These are phyloP conservation scores for Daphne laureola DNA, from an alignment of 441 rosid species.

Conservation along the genomic window DNA sequence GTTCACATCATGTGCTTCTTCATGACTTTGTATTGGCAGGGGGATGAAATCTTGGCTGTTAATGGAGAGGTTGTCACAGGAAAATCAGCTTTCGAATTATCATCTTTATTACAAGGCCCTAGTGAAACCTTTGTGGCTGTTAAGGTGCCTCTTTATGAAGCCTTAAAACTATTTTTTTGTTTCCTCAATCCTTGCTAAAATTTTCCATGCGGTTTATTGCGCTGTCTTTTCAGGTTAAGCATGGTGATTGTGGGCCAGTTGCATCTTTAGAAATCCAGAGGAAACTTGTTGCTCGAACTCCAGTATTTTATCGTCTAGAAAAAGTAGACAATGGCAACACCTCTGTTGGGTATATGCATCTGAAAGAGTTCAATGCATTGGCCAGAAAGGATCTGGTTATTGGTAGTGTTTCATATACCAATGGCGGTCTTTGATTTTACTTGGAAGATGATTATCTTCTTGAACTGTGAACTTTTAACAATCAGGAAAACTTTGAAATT, in stretches of 20 bases:
- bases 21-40: constrained; percentile 36
- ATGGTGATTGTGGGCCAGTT: constrained; percentile 75
- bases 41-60: constrained; percentile 78
- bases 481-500: too few species aligned
- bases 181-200: constrained; percentile 1
- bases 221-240: constrained; percentile 58
- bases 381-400: constrained; percentile 87
- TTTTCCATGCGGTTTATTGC: constrained; percentile 8
- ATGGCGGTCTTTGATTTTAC: neutral
- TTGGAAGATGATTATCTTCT: neutral
- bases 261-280: constrained; percentile 67
- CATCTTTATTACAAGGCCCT: constrained; percentile 90
- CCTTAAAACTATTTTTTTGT: neutral
- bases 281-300: constrained; percentile 75
- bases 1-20: neutral
- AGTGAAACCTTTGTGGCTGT: constrained; percentile 71
- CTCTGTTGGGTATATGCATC: constrained; percentile 71
- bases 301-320: constrained; percentile 77
- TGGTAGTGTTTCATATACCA: constrained; percentile 38
- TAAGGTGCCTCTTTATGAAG: constrained; percentile 37
- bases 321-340: constrained; percentile 50
- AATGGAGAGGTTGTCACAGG: constrained; percentile 76
- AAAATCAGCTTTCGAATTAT: constrained; percentile 88
- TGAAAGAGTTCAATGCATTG: constrained; percentile 93
- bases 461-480: too few species aligned